Evolutionary conservation across 1,139 yeast species (phyloP).

Genomic region (Yarrowia galli): DNA sequence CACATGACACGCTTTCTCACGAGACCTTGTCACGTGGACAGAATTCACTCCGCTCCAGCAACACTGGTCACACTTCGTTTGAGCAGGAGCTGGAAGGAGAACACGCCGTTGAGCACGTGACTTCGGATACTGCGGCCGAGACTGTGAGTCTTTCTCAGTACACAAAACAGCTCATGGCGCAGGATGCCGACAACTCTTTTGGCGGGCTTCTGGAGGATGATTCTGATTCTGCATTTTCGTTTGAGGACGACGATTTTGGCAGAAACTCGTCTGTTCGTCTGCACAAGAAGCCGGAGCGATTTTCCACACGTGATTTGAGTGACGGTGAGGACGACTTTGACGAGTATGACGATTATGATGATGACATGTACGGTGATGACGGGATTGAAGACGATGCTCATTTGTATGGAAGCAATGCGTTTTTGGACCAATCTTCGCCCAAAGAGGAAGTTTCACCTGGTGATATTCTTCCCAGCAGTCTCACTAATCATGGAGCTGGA

Average conservation of each 20-base stretch:
- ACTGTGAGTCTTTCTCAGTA: neutral
- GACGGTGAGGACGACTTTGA: slow-evolving; percentile 12
- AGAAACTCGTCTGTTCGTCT: slow-evolving; percentile 37
- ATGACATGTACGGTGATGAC: neutral
- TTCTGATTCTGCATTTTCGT: slow-evolving; percentile 17
- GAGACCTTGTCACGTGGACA: slow-evolving; percentile 13
- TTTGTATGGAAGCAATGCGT: slow-evolving; percentile 19
- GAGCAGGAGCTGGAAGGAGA: neutral
- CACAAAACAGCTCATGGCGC: slow-evolving; percentile 23
- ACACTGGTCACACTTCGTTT: slow-evolving; percentile 23
- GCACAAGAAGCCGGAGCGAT: slow-evolving; percentile 27
- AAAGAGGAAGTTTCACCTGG: neutral
- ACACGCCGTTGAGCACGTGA: neutral
- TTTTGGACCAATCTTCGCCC: neutral
- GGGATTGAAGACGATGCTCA: slow-evolving; percentile 25
- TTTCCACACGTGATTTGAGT: neutral
- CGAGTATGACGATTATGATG: neutral
- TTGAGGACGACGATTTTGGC: slow-evolving; percentile 38
- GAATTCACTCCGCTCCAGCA: slow-evolving; percentile 5
- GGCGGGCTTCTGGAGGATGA: slow-evolving; percentile 10
- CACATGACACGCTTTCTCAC: slow-evolving; percentile 10
- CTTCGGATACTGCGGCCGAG: neutral
- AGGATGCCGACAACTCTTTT: neutral
- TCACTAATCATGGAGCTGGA: neutral
- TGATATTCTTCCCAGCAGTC: neutral